Conservation (phyloP, 2,329 filamentous ascomycete species). For the Aspergillus intermedius region DNA sequence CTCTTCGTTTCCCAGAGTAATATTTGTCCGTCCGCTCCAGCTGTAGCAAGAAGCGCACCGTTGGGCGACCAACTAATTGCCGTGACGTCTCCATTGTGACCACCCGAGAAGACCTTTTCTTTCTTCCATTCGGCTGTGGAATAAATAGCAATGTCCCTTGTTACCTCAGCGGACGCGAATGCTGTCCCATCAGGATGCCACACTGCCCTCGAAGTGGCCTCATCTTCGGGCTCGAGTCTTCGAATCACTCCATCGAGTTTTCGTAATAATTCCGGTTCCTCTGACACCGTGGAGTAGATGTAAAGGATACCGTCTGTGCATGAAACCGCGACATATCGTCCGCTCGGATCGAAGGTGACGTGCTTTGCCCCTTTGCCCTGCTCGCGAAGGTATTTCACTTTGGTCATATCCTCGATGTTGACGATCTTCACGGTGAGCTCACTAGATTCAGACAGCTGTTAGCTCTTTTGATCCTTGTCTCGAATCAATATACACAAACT, state of each 20-base stretch:
- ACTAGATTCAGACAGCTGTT: conserved; percentile 34
- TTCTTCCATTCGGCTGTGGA: conserved; percentile 87
- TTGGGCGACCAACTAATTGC: conserved; percentile 91
- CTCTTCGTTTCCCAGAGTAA: conserved; percentile 82
- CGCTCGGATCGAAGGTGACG: conserved; percentile 76
- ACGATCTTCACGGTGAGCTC: conserved; percentile 89
- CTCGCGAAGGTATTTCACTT: conserved; percentile 71
- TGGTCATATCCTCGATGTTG: conserved; percentile 68
- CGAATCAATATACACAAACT: conserved; percentile 18
- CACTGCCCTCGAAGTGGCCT: conserved; percentile 64
- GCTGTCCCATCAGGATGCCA: conserved; percentile 96
- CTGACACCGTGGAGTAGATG: conserved; percentile 72
- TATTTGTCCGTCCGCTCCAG: conserved; percentile 45
- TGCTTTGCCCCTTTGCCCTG: conserved; percentile 87
- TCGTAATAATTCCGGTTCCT: conserved; percentile 72
- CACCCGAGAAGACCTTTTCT: conserved; percentile 70
- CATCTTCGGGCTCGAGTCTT: conserved; percentile 67
- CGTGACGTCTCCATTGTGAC: conserved; percentile 78
- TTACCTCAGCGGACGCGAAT: conserved; percentile 77
- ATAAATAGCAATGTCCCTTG: conserved; percentile 75
- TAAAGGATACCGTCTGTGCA: conserved; percentile 87
- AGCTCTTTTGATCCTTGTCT: conserved; percentile 1
- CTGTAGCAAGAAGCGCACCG: conserved; percentile 71
- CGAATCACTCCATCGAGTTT: conserved; percentile 83
- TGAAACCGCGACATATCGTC: conserved; percentile 68